phyloP scores from a whole-genome alignment of 257 asterid genomes.

The Buddleja alternifolia region DNA sequence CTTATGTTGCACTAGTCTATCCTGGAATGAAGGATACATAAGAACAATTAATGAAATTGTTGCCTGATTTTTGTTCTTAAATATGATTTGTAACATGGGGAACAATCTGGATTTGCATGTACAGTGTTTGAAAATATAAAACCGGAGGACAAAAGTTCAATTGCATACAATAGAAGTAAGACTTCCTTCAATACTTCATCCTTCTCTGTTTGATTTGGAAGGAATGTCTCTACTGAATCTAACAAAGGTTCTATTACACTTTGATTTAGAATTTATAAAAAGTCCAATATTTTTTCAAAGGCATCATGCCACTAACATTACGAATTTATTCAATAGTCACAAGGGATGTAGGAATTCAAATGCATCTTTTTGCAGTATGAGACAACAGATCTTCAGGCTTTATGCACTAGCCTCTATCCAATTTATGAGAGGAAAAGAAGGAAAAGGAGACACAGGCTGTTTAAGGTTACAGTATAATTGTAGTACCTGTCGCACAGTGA shows the following conservation, averaged over 20 bases:
- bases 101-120: no score
- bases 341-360: not conserved
- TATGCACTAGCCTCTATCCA: constrained; percentile 3
- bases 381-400: not conserved
- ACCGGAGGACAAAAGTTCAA: not conserved
- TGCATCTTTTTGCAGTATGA: constrained; percentile 3
- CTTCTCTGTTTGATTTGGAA: not conserved
- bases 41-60: constrained; percentile 7
- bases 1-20: not conserved
- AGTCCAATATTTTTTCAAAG: no score
- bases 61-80: not conserved
- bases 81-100: no score
- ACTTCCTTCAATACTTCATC: not conserved
- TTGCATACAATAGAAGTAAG: not conserved
- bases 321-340: not conserved
- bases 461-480: constrained; percentile 11
- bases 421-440: constrained; percentile 23
- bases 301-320: not conserved
- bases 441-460: not conserved
- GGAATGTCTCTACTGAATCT: not conserved
- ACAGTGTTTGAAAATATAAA: not conserved
- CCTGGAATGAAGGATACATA: not conserved
- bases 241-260: not conserved
- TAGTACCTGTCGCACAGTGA: constrained; percentile 59
- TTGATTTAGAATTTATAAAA: not conserved